Percentiles rank a stretch among this genome's conserved stretches.
phyloP scores from a whole-genome alignment of 2,329 filamentous ascomycete species.

The Aspergillus niger region DNA sequence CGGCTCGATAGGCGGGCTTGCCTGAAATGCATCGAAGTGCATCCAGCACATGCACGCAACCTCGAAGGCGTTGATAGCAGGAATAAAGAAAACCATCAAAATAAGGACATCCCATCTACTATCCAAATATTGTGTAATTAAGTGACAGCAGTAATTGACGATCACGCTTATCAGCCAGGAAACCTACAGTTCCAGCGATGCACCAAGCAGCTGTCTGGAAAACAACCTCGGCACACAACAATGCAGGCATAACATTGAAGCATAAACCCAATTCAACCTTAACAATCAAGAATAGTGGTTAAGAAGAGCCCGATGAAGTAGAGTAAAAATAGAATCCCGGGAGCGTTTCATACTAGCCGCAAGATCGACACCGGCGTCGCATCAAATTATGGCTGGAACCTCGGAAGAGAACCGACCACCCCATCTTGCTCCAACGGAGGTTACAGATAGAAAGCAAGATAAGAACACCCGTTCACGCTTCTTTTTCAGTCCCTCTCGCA shows the following conservation, averaged over 20 bases:
- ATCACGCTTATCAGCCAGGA: not conserved
- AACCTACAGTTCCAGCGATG: not conserved
- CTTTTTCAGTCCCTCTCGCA: not conserved
- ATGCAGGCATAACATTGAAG: not conserved
- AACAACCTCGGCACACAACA: not conserved
- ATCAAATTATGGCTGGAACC: not conserved
- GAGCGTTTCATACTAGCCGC: not conserved
- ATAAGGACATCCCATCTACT: too few relatives aligned
- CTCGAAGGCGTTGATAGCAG: too few relatives aligned
- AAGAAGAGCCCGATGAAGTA: not conserved
- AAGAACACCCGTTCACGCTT: not conserved
- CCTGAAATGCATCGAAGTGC: not conserved
- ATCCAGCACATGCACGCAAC: not conserved
- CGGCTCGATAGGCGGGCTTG: too few relatives aligned
- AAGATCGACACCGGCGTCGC: not conserved
- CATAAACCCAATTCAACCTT: not conserved
- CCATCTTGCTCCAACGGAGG: not conserved
- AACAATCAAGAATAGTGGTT: not conserved
- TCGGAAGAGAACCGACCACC: not conserved
- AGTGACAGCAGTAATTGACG: not conserved
- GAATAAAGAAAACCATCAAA: not conserved
- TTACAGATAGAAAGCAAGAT: not conserved
- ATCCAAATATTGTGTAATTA: not conserved
- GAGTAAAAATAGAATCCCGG: not conserved
- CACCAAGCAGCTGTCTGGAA: not conserved